Percentiles rank a stretch among this genome's conserved stretches.
These are phyloP conservation scores for Aspergillus carbonarius DNA, from an alignment of 2,329 filamentous ascomycete genomes.

Conservation along the genomic window DNA sequence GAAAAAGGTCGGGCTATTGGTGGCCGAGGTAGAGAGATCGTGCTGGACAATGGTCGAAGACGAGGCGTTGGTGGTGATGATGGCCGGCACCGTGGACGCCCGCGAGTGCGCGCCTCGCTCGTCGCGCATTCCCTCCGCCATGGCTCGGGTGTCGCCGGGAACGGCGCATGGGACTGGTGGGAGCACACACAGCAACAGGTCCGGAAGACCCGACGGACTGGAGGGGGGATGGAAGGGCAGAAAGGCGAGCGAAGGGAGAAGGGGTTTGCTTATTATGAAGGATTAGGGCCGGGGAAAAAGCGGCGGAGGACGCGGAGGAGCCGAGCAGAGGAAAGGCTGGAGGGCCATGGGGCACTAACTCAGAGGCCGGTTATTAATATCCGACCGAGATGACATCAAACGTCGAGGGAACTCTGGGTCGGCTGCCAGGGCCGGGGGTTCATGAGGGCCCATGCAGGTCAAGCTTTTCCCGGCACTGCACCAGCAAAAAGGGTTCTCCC, in stretches of 20 bases:
- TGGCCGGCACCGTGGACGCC: slow-evolving; percentile 26
- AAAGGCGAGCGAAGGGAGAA: neutral
- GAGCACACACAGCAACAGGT: neutral
- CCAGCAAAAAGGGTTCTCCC: no score
- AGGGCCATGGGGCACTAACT: slow-evolving; percentile 5
- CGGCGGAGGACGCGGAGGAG: neutral
- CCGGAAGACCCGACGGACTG: neutral
- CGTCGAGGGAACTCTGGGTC: neutral
- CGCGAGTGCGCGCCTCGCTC: slow-evolving; percentile 24
- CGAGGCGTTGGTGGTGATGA: slow-evolving; percentile 23
- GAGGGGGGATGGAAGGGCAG: neutral
- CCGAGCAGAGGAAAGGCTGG: neutral
- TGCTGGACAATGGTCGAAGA: slow-evolving; percentile 18
- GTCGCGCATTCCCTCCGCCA: slow-evolving; percentile 33
- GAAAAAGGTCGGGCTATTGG: slow-evolving; percentile 4
- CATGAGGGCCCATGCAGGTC: neutral
- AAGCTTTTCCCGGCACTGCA: no score
- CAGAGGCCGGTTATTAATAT: slow-evolving; percentile 2
- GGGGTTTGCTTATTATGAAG: neutral
- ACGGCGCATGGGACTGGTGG: slow-evolving; percentile 23
- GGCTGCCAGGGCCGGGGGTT: neutral
- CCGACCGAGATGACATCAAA: slow-evolving; percentile 3
- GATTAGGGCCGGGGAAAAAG: neutral
- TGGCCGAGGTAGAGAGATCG: slow-evolving; percentile 8
- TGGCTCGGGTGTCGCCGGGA: slow-evolving; percentile 21